Evolutionary conservation across 164 flowering plant species (phyloP).

Genomic region (Umbilicus rupestris): DNA sequence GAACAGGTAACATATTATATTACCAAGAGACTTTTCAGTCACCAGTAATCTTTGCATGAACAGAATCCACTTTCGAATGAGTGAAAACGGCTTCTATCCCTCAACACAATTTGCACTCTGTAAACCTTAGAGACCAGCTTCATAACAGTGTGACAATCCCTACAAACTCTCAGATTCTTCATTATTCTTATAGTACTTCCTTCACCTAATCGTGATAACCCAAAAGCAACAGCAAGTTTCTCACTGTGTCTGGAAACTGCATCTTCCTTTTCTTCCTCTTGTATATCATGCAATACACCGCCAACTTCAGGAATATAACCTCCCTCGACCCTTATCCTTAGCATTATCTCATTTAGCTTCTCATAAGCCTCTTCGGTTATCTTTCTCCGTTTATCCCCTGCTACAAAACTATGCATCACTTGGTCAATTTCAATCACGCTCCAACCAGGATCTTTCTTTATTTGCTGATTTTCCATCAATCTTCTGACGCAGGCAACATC

Average conservation of each 20-base stretch:
- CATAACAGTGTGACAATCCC: conserved; percentile 62
- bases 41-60: conserved; percentile 70
- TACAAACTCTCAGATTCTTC: conserved; percentile 63
- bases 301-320: conserved; percentile 43
- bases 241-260: conserved; percentile 54
- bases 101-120: conserved; percentile 38
- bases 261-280: conserved; percentile 66
- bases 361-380: conserved; percentile 32
- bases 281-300: conserved; percentile 58
- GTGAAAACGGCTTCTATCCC: conserved; percentile 67
- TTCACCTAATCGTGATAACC: conserved; percentile 30
- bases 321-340: conserved; percentile 32
- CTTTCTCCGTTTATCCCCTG: conserved; percentile 28
- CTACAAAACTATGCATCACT: conserved; percentile 42
- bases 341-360: conserved; percentile 48
- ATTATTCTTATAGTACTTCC: conserved; percentile 43
- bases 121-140: conserved; percentile 50
- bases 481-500: conserved; percentile 46
- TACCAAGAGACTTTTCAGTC: conserved; percentile 3
- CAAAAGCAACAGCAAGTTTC: conserved; percentile 72
- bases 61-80: conserved; percentile 45
- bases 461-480: conserved; percentile 34
- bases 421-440: conserved; percentile 64
- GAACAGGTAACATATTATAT: not conserved
- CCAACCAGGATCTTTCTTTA: conserved; percentile 62